Percentiles rank a stretch among this genome's conserved stretches.
These are phyloP conservation scores for Pythium phragmitis DNA, from an alignment of 352 stramenopile species.

Conservation along the genomic window DNA sequence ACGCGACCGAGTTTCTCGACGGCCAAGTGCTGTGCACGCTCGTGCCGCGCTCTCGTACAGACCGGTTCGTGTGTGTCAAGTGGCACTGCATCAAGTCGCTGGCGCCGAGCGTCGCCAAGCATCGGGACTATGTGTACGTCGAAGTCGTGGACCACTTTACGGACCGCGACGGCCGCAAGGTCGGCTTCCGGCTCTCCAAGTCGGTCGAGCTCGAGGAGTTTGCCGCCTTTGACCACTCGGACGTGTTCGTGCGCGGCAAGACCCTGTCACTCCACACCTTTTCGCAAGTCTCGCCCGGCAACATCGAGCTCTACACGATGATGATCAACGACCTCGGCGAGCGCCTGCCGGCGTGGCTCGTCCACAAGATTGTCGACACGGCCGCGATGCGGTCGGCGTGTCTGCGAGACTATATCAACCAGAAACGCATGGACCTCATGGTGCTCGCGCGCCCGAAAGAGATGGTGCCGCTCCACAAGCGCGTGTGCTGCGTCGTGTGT, in stretches of 20 bases:
- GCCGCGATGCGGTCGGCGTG: conserved; percentile 73
- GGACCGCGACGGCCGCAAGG: conserved; percentile 51
- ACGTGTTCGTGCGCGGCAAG: conserved; percentile 67
- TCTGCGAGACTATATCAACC: conserved; percentile 77
- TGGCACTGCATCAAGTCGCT: conserved; percentile 78
- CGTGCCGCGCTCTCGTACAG: conserved; percentile 52
- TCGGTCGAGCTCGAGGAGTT: conserved; percentile 69
- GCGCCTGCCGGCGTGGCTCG: conserved; percentile 71
- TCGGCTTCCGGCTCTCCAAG: conserved; percentile 76
- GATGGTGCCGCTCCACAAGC: conserved; percentile 66
- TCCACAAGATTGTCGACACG: conserved; percentile 81
- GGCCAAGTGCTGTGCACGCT: conserved; percentile 75
- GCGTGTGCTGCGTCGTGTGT: conserved; percentile 78
- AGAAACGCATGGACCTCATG: conserved; percentile 67
- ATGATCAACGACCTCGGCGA: conserved; percentile 82
- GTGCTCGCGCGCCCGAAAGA: conserved; percentile 65
- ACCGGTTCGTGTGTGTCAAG: conserved; percentile 81
- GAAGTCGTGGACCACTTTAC: conserved; percentile 81
- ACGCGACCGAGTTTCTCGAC: conserved; percentile 76
- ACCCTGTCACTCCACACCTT: conserved; percentile 79
- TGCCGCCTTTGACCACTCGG: conserved; percentile 41
- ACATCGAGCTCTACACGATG: conserved; percentile 77
- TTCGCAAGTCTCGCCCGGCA: conserved; percentile 48
- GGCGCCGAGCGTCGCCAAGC: conserved; percentile 68
- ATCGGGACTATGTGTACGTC: conserved; percentile 83